Percentiles rank a stretch among this genome's conserved stretches.
phyloP scores from a whole-genome alignment of 2,329 filamentous ascomycete genomes.

The Colletotrichum orbiculare region DNA sequence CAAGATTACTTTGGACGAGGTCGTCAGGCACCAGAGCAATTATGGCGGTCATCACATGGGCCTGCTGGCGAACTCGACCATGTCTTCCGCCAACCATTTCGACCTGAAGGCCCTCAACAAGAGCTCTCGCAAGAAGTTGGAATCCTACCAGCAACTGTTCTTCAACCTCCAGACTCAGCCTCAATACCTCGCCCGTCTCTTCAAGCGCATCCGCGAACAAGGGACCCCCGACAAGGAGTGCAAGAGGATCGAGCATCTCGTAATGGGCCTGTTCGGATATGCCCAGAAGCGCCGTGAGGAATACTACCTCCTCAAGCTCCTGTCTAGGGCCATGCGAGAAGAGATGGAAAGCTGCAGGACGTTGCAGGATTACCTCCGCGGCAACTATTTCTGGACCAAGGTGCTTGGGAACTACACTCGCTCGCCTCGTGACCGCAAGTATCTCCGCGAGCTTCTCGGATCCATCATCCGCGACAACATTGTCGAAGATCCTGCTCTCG shows the following conservation, averaged over 20 bases:
- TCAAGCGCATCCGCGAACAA: constrained; percentile 84
- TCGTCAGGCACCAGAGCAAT: constrained; percentile 95
- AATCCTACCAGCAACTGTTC: constrained; percentile 97
- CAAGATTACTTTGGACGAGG: constrained; percentile 98
- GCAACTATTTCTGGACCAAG: constrained; percentile 93
- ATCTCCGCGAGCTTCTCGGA: constrained; percentile 86
- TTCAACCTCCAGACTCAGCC: constrained; percentile 97
- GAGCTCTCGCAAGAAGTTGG: constrained; percentile 92
- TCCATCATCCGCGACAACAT: constrained; percentile 91
- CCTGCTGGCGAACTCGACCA: constrained; percentile 87
- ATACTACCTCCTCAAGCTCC: constrained; percentile 92
- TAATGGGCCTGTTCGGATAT: constrained; percentile 97
- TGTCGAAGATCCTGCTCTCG: constrained; percentile 88
- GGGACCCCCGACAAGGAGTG: constrained; percentile 90
- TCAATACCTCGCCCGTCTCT: constrained; percentile 90
- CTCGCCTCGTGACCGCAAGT: constrained; percentile 92
- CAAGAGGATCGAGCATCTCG: constrained; percentile 90
- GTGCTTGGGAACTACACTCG: constrained; percentile 88
- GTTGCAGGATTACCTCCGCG: constrained; percentile 87
- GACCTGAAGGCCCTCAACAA: constrained; percentile 98
- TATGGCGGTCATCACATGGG: constrained; percentile 90
- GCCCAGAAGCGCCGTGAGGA: constrained; percentile 97
- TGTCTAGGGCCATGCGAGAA: constrained; percentile 84
- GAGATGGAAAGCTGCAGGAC: constrained; percentile 80
- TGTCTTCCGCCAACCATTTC: constrained; percentile 90